Percentiles rank a stretch among this genome's conserved stretches.
Conservation (phyloP, 108 stramenopile genomes). For the Nitzschia inconspicua region DNA sequence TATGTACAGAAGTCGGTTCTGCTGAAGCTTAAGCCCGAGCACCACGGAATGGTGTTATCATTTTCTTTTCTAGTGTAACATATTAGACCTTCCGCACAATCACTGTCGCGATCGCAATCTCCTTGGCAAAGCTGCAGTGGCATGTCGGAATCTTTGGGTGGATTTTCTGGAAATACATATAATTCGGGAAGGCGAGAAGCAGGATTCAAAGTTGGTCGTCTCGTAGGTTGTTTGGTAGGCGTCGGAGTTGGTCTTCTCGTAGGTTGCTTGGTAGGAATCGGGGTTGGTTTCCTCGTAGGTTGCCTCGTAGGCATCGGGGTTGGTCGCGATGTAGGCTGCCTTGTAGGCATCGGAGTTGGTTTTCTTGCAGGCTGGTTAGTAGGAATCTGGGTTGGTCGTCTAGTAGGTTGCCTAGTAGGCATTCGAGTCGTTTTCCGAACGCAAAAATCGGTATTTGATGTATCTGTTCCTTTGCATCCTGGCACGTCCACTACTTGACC, state of each 20-base stretch:
- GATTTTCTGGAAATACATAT: constrained; percentile 7
- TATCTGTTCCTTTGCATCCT: constrained; percentile 28
- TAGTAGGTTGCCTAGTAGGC: too few species aligned
- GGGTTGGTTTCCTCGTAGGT: too few species aligned
- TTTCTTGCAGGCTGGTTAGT: too few species aligned
- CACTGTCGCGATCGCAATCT: constrained; percentile 29
- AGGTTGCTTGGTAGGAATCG: too few species aligned
- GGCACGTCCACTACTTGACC: constrained; percentile 8
- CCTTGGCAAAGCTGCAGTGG: constrained; percentile 26
- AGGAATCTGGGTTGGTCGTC: too few species aligned
- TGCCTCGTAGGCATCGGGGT: too few species aligned
- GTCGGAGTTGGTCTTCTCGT: too few species aligned
- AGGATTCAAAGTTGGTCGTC: too few species aligned
- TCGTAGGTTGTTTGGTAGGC: too few species aligned
- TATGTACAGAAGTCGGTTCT: constrained; percentile 23
- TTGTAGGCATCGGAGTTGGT: too few species aligned
- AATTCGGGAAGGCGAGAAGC: background rate
- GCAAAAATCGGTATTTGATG: constrained; percentile 23
- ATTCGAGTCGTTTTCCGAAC: background rate
- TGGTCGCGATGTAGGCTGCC: too few species aligned
- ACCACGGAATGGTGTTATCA: constrained; percentile 25
- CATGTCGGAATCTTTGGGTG: background rate
- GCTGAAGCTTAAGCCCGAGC: constrained; percentile 3
- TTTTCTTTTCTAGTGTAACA: constrained; percentile 10
- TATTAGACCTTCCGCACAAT: constrained; percentile 16